A percentile compares a stretch with the other conserved stretches of the same genome.
Evolutionary conservation across 2,329 filamentous ascomycete species (phyloP).

Genomic region (Fusarium temperatum): DNA sequence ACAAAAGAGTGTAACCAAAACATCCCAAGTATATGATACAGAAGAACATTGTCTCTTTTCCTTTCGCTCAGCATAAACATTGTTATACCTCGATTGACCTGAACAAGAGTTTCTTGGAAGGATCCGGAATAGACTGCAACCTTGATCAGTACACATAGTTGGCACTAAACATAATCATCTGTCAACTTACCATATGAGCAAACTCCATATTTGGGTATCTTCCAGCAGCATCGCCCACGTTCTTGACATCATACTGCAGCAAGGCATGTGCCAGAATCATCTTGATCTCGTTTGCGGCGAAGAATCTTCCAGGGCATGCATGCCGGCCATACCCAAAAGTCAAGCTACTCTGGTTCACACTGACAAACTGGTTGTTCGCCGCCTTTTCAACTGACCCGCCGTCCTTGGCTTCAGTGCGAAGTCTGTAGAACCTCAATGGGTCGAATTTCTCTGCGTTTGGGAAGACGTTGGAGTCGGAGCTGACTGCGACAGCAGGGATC

Average conservation of each 20-base stretch:
- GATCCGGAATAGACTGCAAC: neutral
- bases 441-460: neutral
- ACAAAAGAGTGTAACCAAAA: neutral
- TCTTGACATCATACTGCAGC: neutral
- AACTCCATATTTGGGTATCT: neutral
- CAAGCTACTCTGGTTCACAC: neutral
- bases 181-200: neutral
- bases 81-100: neutral
- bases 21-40: neutral
- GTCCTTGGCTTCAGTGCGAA: neutral
- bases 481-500: neutral
- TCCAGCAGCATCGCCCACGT: rapidly evolving
- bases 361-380: neutral
- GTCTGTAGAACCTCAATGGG: neutral
- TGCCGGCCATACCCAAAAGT: neutral
- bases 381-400: neutral
- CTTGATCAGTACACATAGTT: rapidly evolving
- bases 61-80: neutral
- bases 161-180: rapidly evolving
- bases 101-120: neutral
- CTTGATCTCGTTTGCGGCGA: neutral
- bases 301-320: neutral
- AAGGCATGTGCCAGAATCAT: neutral
- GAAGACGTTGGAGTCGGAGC: neutral
- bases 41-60: rapidly evolving